A percentile compares a stretch with the other conserved stretches of the same genome.
Conservation (phyloP, 306 rosid species). For the Purshia tridentata region DNA sequence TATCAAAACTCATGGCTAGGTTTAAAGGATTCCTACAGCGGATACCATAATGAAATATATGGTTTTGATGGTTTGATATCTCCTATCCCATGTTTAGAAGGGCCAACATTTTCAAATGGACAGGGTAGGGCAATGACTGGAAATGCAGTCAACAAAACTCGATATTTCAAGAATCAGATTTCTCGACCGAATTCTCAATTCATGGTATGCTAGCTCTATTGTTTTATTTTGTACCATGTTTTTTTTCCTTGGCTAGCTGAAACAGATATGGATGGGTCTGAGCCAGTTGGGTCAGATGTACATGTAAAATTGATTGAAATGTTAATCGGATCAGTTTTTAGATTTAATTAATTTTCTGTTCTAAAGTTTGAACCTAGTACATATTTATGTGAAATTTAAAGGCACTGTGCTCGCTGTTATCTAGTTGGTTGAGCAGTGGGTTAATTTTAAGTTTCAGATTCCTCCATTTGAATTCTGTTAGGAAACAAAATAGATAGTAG, state of each 20-base stretch:
- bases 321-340: background rate
- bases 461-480: background rate
- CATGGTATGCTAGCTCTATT: conserved; percentile 48
- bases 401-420: background rate
- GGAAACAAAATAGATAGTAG: background rate
- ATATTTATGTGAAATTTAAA: background rate
- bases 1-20: conserved; percentile 36
- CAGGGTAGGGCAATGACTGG: conserved; percentile 56
- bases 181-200: conserved; percentile 66
- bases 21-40: conserved; percentile 44
- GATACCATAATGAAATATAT: conserved; percentile 70
- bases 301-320: background rate
- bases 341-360: background rate
- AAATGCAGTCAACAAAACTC: conserved; percentile 46
- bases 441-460: background rate
- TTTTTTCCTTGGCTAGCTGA: background rate
- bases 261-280: background rate
- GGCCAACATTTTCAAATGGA: conserved; percentile 69
- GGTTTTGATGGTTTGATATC: conserved; percentile 61
- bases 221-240: background rate
- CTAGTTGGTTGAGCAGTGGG: background rate
- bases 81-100: conserved; percentile 66
- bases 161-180: conserved; percentile 62
- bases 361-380: background rate
- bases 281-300: background rate